Conservation (phyloP, 2,329 filamentous ascomycete genomes). For the Aspergillus sp. region DNA sequence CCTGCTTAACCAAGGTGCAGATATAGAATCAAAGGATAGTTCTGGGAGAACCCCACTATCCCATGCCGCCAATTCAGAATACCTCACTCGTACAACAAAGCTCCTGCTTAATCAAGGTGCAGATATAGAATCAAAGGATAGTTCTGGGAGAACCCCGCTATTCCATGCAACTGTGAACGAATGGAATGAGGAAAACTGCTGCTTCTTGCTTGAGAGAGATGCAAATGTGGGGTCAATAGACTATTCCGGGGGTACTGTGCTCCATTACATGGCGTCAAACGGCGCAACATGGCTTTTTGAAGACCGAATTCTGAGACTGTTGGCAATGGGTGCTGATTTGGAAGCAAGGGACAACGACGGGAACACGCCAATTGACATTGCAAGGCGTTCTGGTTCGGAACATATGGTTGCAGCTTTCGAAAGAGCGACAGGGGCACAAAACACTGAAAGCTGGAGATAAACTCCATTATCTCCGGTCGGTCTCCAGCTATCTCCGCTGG, state of each 20-base stretch:
- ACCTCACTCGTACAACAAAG: too few relatives aligned
- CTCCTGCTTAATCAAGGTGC: not conserved
- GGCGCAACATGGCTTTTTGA: too few relatives aligned
- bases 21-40: not conserved
- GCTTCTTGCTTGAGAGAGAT: not conserved
- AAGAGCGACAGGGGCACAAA: too few relatives aligned
- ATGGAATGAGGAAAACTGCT: too few relatives aligned
- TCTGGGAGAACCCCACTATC: not conserved
- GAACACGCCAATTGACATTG: not conserved
- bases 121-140: not conserved
- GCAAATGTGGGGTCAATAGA: too few relatives aligned
- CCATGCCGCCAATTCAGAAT: too few relatives aligned
- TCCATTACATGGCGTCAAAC: too few relatives aligned
- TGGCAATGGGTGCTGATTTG: not conserved
- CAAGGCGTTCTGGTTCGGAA: not conserved
- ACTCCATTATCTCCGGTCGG: not conserved
- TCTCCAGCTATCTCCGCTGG: not conserved
- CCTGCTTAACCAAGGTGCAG: not conserved
- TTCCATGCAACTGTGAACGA: not conserved
- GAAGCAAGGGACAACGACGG: not conserved
- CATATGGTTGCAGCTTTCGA: not conserved
- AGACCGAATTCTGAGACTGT: not conserved
- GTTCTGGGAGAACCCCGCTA: not conserved
- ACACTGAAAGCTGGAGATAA: too few relatives aligned
- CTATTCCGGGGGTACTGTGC: too few relatives aligned